Conservation (phyloP, 306 rosid genomes). For the Mimosa bimucronata region DNA sequence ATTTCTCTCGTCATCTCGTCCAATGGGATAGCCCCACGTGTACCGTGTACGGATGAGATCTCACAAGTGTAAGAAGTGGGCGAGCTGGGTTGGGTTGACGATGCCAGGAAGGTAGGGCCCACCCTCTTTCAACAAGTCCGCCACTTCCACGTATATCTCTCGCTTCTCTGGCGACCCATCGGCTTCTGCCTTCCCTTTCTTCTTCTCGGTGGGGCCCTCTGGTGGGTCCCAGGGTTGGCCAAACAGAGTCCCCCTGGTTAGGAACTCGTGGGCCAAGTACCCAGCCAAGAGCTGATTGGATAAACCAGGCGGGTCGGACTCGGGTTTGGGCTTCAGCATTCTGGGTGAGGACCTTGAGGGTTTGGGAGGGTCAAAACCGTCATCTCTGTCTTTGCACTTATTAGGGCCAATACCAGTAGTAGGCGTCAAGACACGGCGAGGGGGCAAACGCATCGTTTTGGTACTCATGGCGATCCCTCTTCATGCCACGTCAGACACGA, state of each 20-base stretch:
- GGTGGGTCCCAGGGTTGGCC: conserved; percentile 65
- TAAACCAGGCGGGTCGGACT: conserved; percentile 22
- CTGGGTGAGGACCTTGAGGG: conserved; percentile 42
- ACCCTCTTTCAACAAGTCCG: conserved; percentile 53
- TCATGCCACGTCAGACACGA: conserved; percentile 77
- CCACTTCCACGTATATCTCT: conserved; percentile 70
- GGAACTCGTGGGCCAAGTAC: conserved; percentile 86
- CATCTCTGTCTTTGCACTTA: conserved; percentile 76
- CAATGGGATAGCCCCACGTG: conserved; percentile 47
- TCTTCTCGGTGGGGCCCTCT: conserved; percentile 18
- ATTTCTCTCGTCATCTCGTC: neutral
- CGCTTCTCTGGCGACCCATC: conserved; percentile 40
- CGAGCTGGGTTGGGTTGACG: conserved; percentile 84
- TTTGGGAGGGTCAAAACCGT: conserved; percentile 49
- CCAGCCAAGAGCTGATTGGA: conserved; percentile 77
- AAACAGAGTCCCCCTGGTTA: conserved; percentile 72
- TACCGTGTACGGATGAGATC: conserved; percentile 47
- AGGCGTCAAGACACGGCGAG: conserved; percentile 76
- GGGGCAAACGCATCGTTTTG: conserved; percentile 98
- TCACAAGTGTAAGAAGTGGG: conserved; percentile 65
- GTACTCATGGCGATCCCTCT: conserved; percentile 66
- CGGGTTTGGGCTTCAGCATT: conserved; percentile 38
- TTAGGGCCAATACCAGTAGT: conserved; percentile 31
- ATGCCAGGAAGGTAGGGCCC: conserved; percentile 78
- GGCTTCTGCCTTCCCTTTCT: conserved; percentile 25